phyloP scores from a whole-genome alignment of 139 green algal species.

The Chlorella sorokiniana region DNA sequence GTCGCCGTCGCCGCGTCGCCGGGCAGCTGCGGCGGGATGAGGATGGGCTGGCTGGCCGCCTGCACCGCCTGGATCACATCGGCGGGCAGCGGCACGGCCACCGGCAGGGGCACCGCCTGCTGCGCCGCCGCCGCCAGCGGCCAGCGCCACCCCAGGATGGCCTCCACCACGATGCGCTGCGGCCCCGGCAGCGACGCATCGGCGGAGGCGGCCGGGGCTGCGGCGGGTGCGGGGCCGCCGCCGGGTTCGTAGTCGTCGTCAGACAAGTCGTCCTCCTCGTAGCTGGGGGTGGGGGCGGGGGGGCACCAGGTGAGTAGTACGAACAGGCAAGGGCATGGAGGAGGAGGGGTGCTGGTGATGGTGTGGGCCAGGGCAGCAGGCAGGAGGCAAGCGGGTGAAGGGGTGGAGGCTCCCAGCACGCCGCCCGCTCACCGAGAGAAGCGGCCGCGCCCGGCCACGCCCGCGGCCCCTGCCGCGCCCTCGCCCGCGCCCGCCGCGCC shows the following conservation, averaged over 20 bases:
- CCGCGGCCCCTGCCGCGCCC: constrained; percentile 32
- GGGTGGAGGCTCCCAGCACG: neutral
- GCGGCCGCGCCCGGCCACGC: constrained; percentile 38
- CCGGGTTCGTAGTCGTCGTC: constrained; percentile 56
- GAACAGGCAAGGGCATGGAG: too few relatives aligned
- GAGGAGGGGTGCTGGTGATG: neutral
- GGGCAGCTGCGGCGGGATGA: too few relatives aligned
- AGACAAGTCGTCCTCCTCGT: constrained; percentile 55
- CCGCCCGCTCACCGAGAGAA: constrained; percentile 6
- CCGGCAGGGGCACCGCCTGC: neutral
- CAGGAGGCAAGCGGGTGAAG: neutral
- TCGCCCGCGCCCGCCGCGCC: neutral
- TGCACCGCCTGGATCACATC: too few relatives aligned
- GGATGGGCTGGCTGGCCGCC: too few relatives aligned
- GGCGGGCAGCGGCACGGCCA: neutral
- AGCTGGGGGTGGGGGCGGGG: neutral
- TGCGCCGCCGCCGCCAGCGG: neutral
- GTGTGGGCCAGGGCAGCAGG: neutral
- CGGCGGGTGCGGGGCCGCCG: constrained; percentile 6
- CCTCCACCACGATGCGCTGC: constrained; percentile 61
- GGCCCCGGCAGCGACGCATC: neutral
- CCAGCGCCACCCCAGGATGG: constrained; percentile 78
- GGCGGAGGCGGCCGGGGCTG: constrained; percentile 28
- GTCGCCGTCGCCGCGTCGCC: neutral
- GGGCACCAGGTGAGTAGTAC: neutral